Conservation (phyloP, 495 filamentous ascomycete species). For the Penicillium samsonianum region DNA sequence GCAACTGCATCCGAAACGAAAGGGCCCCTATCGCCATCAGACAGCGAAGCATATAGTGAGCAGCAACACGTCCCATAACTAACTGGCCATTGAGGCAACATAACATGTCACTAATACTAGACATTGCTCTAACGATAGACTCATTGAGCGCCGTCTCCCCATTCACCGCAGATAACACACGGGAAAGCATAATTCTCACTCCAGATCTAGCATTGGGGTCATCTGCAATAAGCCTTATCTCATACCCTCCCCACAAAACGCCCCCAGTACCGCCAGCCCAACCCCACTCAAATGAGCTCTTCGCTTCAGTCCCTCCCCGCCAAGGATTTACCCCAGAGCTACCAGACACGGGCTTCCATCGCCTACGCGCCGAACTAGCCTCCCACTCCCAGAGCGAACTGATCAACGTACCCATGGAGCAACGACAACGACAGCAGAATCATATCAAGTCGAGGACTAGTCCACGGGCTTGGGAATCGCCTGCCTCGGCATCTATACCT, state of each 20-base stretch:
- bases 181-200: background rate
- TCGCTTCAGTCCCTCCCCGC: conserved; percentile 11
- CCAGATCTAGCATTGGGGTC: background rate
- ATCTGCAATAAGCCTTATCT: conserved; percentile 6
- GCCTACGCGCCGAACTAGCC: conserved; percentile 34
- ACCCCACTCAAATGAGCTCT: conserved; percentile 10
- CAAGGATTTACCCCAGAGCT: conserved; percentile 28
- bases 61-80: background rate
- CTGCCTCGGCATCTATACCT: background rate
- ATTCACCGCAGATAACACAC: background rate
- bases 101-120: background rate
- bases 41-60: conserved; percentile 6
- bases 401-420: conserved; percentile 33
- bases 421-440: conserved; percentile 14
- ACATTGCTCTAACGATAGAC: background rate
- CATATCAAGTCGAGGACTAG: background rate
- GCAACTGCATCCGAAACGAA: conserved; percentile 4
- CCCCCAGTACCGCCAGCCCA: conserved; percentile 5
- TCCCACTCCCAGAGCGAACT: conserved; percentile 30
- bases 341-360: conserved; percentile 37
- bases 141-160: background rate
- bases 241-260: background rate
- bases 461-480: background rate
- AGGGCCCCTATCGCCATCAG: background rate
- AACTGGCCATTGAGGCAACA: background rate